Base-by-base conservation (phyloP, 1,284 basidiomycete genomes). In the Sporisorium sorghi region DNA sequence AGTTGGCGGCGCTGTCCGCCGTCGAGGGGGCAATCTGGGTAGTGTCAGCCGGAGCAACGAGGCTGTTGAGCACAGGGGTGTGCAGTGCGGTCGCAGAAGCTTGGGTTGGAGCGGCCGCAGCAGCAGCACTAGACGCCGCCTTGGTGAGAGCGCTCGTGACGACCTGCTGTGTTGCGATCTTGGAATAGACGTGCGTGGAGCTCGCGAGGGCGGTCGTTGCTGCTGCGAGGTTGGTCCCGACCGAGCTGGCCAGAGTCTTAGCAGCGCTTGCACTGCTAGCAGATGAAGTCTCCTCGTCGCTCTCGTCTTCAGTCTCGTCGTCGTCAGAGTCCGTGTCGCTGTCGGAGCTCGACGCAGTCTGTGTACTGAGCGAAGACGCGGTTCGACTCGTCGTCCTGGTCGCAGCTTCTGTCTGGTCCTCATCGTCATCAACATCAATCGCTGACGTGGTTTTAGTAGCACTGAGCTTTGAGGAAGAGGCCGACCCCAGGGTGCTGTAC, bases 121-220 rank as follows among this genome's bases (percentile, higher is more conserved):
- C 39, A n/a, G 19, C 46, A 15, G 30, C 32, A n/a, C 19, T n/a
- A 10, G 56, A 35, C 2, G 39, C 55, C 19, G 46, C 51, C 10
- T 30, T 50, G 40, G 46, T 47, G 42, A 51, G 48, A 17, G 40
- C 26, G 30, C 21, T 43, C 51, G 44, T 26, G 28, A 32, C 19
- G 17, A 39, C 49, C 21, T 53, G 50, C 43, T 59, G 42, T 2
- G 51, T 60, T 19, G 28, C 44, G 19, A 48, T 23, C 14, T 26
- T 15, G 15, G 58, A 52, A 35, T 33, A 53, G 44, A 28, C 9
- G 26, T 48, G 58, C 3, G 50, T 48, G 17, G 43, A 40, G 30
- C 50, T 51, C 19, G 44, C 19, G 23, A 6, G 37, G 6, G n/a
- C n/a, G 37, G 37, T 19, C n/a, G 37, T 24, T 37, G 58, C 51